Percentiles rank a stretch among this genome's conserved stretches.
phyloP scores from a whole-genome alignment of 805 yeast species.

The Maudiozyma turicensis region DNA sequence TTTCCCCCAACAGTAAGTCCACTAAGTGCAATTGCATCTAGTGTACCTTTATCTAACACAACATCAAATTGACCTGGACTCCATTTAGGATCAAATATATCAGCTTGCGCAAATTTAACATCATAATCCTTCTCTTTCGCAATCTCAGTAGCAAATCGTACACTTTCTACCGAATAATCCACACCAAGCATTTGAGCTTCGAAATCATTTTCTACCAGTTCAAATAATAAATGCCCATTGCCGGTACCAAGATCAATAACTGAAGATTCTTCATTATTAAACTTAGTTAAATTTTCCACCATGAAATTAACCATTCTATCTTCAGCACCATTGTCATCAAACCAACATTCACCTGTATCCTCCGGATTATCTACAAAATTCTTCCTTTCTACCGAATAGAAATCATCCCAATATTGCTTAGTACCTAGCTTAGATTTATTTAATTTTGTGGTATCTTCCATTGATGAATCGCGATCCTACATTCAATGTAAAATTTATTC shows the following conservation, averaged over 20 bases:
- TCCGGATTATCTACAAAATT: conserved; percentile 67
- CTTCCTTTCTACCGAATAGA: conserved; percentile 60
- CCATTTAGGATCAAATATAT: conserved; percentile 44
- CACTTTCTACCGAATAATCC: conserved; percentile 79
- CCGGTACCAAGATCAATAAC: conserved; percentile 91
- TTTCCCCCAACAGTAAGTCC: conserved; percentile 40
- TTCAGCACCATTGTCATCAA: conserved; percentile 91
- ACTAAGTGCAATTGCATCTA: conserved; percentile 92
- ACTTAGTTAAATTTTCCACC: conserved; percentile 37
- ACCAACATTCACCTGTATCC: conserved; percentile 96
- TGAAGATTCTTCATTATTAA: conserved; percentile 27
- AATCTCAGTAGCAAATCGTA: conserved; percentile 59
- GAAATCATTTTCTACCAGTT: conserved; percentile 54
- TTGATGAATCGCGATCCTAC: conserved; percentile 1
- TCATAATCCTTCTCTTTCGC: conserved; percentile 33
- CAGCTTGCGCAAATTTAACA: conserved; percentile 55
- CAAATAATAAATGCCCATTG: conserved; percentile 81
- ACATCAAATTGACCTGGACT: conserved; percentile 48
- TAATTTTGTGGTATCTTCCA: conserved; percentile 39
- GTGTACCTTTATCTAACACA: conserved; percentile 86
- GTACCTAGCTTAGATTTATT: conserved; percentile 82
- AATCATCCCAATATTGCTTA: conserved; percentile 82
- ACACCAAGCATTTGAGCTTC: conserved; percentile 58
- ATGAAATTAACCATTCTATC: conserved; percentile 68
- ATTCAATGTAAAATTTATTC: no score